phyloP scores from a whole-genome alignment of 768 basidiomycete genomes.

The Mycena sanguinolenta region DNA sequence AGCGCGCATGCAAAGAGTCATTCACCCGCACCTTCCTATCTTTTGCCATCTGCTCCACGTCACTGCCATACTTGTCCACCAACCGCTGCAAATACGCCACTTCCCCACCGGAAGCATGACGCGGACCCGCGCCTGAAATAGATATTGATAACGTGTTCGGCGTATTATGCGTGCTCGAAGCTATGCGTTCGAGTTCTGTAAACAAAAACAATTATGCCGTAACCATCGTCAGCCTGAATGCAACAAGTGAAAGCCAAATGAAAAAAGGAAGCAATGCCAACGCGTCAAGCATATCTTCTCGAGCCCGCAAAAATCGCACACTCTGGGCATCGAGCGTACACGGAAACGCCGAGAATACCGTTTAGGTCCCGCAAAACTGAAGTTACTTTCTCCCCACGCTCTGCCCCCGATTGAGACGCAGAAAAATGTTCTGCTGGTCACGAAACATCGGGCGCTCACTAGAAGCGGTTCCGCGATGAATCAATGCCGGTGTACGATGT shows the following conservation, averaged over 20 bases:
- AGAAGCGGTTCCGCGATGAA: constrained; percentile 21
- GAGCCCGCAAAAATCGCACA: constrained; percentile 33
- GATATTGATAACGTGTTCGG: constrained; percentile 55
- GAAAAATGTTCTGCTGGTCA: constrained; percentile 19
- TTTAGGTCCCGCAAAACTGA: constrained; percentile 29
- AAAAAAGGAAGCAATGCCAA: constrained; percentile 30
- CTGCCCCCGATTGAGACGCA: constrained; percentile 31
- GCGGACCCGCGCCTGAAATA: constrained; percentile 59
- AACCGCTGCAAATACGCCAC: constrained; percentile 73
- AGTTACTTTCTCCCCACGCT: constrained; percentile 27
- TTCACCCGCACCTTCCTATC: constrained; percentile 68
- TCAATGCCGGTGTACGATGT: constrained; percentile 11
- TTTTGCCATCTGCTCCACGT: constrained; percentile 81
- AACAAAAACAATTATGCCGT: constrained; percentile 40
- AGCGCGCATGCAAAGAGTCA: background rate
- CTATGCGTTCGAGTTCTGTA: constrained; percentile 73
- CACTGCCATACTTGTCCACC: constrained; percentile 76
- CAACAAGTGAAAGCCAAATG: constrained; percentile 35
- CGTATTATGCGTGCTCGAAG: constrained; percentile 51
- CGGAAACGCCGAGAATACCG: constrained; percentile 29
- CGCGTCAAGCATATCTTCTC: constrained; percentile 17
- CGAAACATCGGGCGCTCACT: constrained; percentile 31
- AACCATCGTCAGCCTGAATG: constrained; percentile 39
- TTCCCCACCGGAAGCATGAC: constrained; percentile 81
- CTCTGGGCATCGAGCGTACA: constrained; percentile 16